Conservation (phyloP, 139 green algal species). For the Haematococcus lacustris region DNA sequence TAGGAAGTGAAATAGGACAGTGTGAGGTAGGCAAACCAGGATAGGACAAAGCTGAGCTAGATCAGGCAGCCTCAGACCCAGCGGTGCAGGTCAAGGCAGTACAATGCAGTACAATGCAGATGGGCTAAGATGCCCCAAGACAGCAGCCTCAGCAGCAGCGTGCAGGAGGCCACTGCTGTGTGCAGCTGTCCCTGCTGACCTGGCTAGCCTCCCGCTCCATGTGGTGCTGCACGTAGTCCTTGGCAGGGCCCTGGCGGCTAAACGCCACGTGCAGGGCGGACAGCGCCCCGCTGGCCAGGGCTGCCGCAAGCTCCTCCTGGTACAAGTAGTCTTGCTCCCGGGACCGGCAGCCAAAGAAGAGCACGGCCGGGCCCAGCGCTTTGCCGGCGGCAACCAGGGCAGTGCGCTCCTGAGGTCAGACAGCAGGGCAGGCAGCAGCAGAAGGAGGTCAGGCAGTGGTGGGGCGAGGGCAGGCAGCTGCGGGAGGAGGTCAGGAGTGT, state of each 20-base stretch:
- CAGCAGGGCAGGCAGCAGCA: background rate
- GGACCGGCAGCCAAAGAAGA: constrained; percentile 88
- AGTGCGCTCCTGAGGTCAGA: background rate
- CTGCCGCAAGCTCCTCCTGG: constrained; percentile 63
- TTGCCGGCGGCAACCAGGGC: constrained; percentile 21
- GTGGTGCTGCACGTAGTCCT: constrained; percentile 82
- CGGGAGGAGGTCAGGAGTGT: too few species aligned
- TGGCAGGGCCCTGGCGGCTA: constrained; percentile 33
- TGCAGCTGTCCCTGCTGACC: constrained; percentile 31
- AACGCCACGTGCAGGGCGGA: constrained; percentile 73
- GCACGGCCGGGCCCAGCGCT: constrained; percentile 59
- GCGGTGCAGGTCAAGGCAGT: too few species aligned
- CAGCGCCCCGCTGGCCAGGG: constrained; percentile 48
- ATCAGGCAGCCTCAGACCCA: too few species aligned
- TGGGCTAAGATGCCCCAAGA: background rate
- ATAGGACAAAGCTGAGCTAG: too few species aligned
- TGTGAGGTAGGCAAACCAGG: too few species aligned
- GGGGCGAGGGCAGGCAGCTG: too few species aligned
- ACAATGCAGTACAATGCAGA: too few species aligned
- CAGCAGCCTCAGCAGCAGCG: background rate
- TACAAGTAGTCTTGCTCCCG: constrained; percentile 81
- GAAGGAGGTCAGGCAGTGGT: background rate
- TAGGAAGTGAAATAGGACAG: too few species aligned
- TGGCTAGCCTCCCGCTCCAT: constrained; percentile 42
- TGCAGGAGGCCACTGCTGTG: too few species aligned